Evolutionary conservation across 495 filamentous ascomycete genomes (phyloP), one percentile per base, ranked within the genome.

Genomic region (Letharia columbiana): DNA sequence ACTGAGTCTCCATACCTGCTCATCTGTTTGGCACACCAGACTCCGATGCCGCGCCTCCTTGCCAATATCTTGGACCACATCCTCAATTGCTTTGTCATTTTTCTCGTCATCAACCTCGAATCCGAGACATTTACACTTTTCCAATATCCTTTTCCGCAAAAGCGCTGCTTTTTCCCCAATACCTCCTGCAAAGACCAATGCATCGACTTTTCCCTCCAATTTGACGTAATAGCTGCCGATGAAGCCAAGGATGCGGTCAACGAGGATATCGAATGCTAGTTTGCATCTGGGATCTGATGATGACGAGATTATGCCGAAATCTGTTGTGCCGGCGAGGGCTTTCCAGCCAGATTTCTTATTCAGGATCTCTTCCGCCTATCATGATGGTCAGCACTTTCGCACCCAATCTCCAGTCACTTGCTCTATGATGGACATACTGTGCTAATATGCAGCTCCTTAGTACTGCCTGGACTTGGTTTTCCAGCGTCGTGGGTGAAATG

Each of bases 281-380:
- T 79, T 77, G 70, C 84, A 84, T 52, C 77, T 73, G 0, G 82
- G 80, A 13, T 80, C 77, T 31, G 80, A 73, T 41, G 77, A 75
- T 2, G 80, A 76, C 5, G 84, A 83, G 58, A 94, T 90, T 49
- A 76, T 70, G 23, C 84, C 80, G 72, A 96, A 96, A 72, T 95
- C 82, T 20, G 91, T 92, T 0, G 90, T 94, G 1, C 91, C 91
- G 3, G 91, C 91, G 37, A 96, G 77, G 4, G 86, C 82, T 70
- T 88, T 89, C 91, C 91, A 95, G 23, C 92, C 90, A 62, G 83
- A 81, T 70, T 91, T 75, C 75, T 91, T 92, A 79, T 96, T 96
- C 62, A 95, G 84, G 63, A 96, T 93, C 72, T 92, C 87, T 74
- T 96, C 91, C 5, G 91, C 91, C 74, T 86, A 77, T 12, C 33